A percentile compares a stretch with the other conserved stretches of the same genome.
Conservation (phyloP, 805 yeast species). For the Alloascoidea africana region DNA sequence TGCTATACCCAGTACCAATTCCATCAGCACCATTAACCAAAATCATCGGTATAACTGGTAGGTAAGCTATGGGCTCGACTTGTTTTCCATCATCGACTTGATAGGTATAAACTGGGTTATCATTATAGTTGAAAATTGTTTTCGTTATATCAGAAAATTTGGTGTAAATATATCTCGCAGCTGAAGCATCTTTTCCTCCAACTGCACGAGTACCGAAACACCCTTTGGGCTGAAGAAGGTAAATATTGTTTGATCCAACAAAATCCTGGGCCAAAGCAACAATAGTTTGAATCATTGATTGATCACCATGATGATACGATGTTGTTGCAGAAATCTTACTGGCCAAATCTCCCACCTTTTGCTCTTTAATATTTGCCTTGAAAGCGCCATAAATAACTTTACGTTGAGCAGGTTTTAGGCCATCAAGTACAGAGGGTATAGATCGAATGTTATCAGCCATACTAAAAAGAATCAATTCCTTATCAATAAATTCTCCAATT, state of each 20-base stretch:
- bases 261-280: conserved; percentile 91
- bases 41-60: conserved; percentile 91
- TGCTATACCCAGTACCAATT: conserved; percentile 98
- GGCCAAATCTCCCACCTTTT: conserved; percentile 81
- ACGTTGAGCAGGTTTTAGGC: conserved; percentile 94
- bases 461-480: conserved; percentile 85
- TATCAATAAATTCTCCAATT: conserved; percentile 85
- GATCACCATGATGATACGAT: conserved; percentile 93
- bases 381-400: conserved; percentile 83
- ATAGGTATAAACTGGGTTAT: conserved; percentile 63
- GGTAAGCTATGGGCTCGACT: conserved; percentile 91
- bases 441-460: conserved; percentile 96
- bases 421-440: conserved; percentile 87
- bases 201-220: conserved; percentile 90
- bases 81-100: conserved; percentile 86
- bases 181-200: conserved; percentile 98
- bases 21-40: conserved; percentile 95
- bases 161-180: conserved; percentile 91
- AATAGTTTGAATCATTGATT: conserved; percentile 75
- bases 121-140: conserved; percentile 62
- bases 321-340: conserved; percentile 84
- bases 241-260: conserved; percentile 82
- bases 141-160: conserved; percentile 65
- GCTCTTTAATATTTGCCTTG: conserved; percentile 66
- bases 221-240: conserved; percentile 81